Percentiles rank a stretch among this genome's conserved stretches.
Conservation (phyloP, 2,329 filamentous ascomycete genomes). For the Stachybotrys chlorohalonatus region DNA sequence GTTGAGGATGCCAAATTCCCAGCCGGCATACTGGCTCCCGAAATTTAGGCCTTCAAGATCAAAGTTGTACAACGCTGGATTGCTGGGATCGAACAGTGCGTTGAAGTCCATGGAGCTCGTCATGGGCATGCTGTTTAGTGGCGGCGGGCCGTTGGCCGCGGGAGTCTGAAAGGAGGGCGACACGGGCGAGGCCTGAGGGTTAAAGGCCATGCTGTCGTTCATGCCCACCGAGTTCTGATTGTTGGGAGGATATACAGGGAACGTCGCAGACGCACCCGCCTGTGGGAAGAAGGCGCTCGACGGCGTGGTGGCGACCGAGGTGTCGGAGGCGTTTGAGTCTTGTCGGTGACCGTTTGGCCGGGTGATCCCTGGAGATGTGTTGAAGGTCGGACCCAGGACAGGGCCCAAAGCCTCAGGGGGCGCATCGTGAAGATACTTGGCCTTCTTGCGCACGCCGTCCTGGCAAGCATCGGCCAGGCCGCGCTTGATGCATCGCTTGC, state of each 20-base stretch:
- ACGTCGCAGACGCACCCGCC: conserved; percentile 31
- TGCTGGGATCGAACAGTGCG: conserved; percentile 77
- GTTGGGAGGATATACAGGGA: conserved; percentile 39
- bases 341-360: conserved; percentile 38
- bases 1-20: conserved; percentile 92
- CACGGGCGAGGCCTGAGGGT: conserved; percentile 61
- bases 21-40: conserved; percentile 87
- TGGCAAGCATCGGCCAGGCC: conserved; percentile 86
- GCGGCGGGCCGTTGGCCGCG: conserved; percentile 37
- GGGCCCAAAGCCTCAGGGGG: conserved; percentile 81
- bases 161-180: conserved; percentile 60
- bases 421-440: conserved; percentile 96
- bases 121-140: conserved; percentile 39
- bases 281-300: conserved; percentile 39
- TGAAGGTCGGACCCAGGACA: conserved; percentile 67
- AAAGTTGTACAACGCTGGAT: conserved; percentile 90
- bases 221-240: conserved; percentile 37
- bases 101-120: conserved; percentile 43
- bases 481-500: conserved; percentile 87
- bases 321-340: conserved; percentile 37
- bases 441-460: conserved; percentile 96
- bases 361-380: conserved; percentile 42
- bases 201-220: conserved; percentile 45
- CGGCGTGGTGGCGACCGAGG: conserved; percentile 26
- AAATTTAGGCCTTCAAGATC: conserved; percentile 84